Evolutionary conservation across 768 basidiomycete genomes (phyloP).

Genomic region (Melanogaster broomeanus): DNA sequence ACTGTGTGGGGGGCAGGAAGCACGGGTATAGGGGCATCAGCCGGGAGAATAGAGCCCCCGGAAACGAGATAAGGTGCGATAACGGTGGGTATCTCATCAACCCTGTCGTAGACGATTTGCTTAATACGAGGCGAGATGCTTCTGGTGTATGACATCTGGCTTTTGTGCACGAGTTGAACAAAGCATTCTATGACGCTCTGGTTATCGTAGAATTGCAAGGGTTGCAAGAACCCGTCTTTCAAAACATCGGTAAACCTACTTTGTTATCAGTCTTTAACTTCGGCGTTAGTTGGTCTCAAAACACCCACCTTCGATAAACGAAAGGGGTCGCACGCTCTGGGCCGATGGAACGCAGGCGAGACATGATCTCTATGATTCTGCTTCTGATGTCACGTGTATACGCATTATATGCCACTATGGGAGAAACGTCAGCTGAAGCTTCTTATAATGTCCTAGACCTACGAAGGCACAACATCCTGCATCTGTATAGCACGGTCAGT

Average conservation of each 20-base stretch:
- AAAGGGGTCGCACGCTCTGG: too few species aligned
- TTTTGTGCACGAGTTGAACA: constrained; percentile 24
- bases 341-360: too few species aligned
- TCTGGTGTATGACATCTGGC: not conserved
- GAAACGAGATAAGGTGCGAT: constrained; percentile 17
- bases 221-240: not conserved
- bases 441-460: constrained; percentile 17
- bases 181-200: constrained; percentile 19
- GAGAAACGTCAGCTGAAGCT: not conserved
- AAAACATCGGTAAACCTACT: too few species aligned
- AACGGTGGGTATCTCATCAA: constrained; percentile 32
- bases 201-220: too few species aligned
- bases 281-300: too few species aligned
- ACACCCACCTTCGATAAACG: too few species aligned
- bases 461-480: constrained; percentile 50
- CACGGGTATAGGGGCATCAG: constrained; percentile 18
- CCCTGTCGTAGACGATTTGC: constrained; percentile 29
- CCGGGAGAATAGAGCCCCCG: constrained; percentile 14
- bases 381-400: too few species aligned
- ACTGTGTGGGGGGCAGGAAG: constrained; percentile 1
- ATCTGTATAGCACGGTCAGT: constrained; percentile 34
- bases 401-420: constrained; percentile 30
- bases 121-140: constrained; percentile 22
- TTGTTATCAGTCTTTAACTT: too few species aligned
- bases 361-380: too few species aligned